Conservation (phyloP, 2,329 filamentous ascomycete genomes). For the Thielaviopsis ethacetica region DNA sequence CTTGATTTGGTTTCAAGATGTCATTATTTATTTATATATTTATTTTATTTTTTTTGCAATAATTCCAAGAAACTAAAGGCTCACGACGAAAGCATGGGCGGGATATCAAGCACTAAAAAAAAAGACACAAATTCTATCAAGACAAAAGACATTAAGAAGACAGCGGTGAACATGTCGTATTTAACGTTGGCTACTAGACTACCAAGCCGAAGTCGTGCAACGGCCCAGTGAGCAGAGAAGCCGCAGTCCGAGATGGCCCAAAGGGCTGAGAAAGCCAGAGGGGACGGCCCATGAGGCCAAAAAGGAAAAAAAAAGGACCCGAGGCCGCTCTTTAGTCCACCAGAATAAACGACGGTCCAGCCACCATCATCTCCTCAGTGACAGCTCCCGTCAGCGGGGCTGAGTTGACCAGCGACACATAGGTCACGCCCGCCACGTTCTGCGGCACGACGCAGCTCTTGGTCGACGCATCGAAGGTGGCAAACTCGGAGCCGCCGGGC, state of each 20-base stretch:
- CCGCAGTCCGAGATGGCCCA: no score
- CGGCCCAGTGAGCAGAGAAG: neutral
- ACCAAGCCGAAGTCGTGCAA: neutral
- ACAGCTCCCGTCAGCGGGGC: slow-evolving; percentile 33
- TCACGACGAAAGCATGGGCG: neutral
- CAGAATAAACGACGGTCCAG: slow-evolving; percentile 44
- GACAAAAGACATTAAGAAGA: neutral
- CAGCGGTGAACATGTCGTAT: neutral
- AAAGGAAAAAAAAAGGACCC: no score
- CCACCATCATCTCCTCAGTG: slow-evolving; percentile 47
- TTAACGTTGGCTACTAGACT: neutral
- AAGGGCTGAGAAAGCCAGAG: no score
- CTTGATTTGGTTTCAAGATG: neutral
- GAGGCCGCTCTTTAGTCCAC: slow-evolving; percentile 33
- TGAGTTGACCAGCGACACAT: slow-evolving; percentile 46
- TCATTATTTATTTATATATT: neutral
- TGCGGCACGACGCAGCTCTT: slow-evolving; percentile 45
- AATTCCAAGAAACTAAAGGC: neutral
- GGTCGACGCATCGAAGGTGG: slow-evolving; percentile 31
- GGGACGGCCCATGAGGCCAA: no score
- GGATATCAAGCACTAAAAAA: neutral
- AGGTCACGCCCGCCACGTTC: slow-evolving; percentile 45
- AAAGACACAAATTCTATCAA: neutral
- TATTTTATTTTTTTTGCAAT: neutral
- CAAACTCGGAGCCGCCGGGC: slow-evolving; percentile 44